Evolutionary conservation across 2,329 filamentous ascomycete genomes (phyloP), one percentile per base, ranked within the genome.

Genomic region (Ciborinia camelliae): DNA sequence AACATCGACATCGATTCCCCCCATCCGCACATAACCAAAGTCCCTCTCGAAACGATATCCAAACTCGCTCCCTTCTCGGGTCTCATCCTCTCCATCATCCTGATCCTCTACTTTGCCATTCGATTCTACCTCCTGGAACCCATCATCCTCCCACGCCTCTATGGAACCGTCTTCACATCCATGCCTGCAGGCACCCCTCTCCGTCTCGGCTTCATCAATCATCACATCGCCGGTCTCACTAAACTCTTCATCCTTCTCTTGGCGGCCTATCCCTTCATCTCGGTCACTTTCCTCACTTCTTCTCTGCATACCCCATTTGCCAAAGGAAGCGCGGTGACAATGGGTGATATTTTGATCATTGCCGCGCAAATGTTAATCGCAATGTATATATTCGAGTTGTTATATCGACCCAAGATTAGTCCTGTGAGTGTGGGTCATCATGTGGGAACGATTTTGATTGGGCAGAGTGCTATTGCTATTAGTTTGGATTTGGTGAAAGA

Each of bases 321-420:
- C 0, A 69, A 68, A 0, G 74, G 72, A 2, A 73, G 72, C 3
- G 28, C 37, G 0, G 74, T 79, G n/a, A 78, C 73, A 0, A 68
- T 78, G 70, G 79, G 79, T 0, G 79, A 81, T 68, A 65, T 79
- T 0, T 66, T 80, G 23, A 70, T 80, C 14, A 70, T 79, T 1
- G 74, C 73, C 4, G 73, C 77, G 6, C 77, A 81, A 57, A 73
- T 79, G 67, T 70, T 81, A 35, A 76, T 78, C 18, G 77, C 72
- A n/a, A 81, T 81, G 77, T 81, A 81, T 64, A 69, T 80, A 15
- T 80, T 80, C 58, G 79, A 81, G 68, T 71, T 81, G 7, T 72
- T 80, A 51, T 80, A 79, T 63, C 75, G 79, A 6, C 68, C 72
- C 1, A 76, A 77, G 52, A 70, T 81, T 5, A 80, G 77, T 2